Base-by-base conservation (phyloP, 768 basidiomycete species). In the Lactarius sp. region DNA sequence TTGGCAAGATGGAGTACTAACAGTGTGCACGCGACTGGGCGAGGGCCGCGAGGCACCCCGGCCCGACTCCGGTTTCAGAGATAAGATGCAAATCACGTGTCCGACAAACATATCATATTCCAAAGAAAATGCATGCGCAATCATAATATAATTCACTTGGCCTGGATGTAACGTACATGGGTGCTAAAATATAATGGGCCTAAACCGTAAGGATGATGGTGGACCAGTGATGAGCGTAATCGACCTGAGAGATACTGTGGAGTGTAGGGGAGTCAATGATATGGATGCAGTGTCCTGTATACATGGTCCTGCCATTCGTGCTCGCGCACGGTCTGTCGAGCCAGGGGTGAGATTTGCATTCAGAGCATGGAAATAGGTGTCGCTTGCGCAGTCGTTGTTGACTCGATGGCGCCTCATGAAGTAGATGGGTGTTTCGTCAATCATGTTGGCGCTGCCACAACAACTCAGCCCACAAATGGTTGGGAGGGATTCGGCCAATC, bases 391-490 rank as follows among this genome's bases (percentile, higher is more conserved):
- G 41, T 13, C 49, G 33, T 10, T 22, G 53, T 39, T 34, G 34
- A 20, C 10, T 49, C 16, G 39, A 36, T 16, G 22, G 31, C 39
- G 9, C 44, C 54, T 50, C 53, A 65, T 13, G 39, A 39, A n/a
- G 16, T 52, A 47, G 62, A 34, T 39, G 37, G 31, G 34, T 70
- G 72, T 51, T 67, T 71, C 14, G 54, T 59, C 14, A 73, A 65
- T 84, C 81, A 62, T 83, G 76, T 69, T 92, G 90, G 52, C 86
- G 82, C 72, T 93, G 88, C 90, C 91, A 92, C 46, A 93, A 74
- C 44, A 96, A 77, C 76, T 96, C 94, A 3, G 88, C 94, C 94
- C 94, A 97, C 13, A 97, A 77, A 2, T 92, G 92, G 73, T 95
- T 92, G 2, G 91, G 89, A 9, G 94, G 94, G 68, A 97, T 94